These are phyloP conservation scores for Buddleja alternifolia DNA, from an alignment of 257 asterid genomes.

Conservation along the genomic window DNA sequence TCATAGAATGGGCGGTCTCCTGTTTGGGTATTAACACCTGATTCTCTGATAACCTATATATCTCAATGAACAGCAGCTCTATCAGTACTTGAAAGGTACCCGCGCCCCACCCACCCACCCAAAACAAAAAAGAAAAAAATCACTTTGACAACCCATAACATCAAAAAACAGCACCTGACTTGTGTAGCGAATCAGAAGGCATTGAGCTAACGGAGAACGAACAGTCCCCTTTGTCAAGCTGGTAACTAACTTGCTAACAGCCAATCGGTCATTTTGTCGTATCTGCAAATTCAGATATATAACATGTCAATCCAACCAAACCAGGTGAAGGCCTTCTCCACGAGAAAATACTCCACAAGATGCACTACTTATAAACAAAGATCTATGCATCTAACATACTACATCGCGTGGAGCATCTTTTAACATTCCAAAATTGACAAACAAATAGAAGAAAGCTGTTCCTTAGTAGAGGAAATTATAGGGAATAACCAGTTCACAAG, in stretches of 20 bases:
- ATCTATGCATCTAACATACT: background rate
- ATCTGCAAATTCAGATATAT: slow-evolving; percentile 51
- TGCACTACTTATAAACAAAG: background rate
- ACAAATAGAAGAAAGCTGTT: background rate
- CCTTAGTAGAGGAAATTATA: background rate
- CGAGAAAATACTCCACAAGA: slow-evolving; percentile 15
- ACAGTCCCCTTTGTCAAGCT: slow-evolving; percentile 82
- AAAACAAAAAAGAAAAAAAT: background rate
- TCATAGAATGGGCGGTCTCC: slow-evolving; percentile 87
- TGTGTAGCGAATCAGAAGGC: slow-evolving; percentile 83
- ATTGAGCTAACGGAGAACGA: slow-evolving; percentile 87
- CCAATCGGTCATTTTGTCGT: slow-evolving; percentile 83
- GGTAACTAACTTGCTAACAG: slow-evolving; percentile 84
- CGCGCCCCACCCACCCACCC: background rate
- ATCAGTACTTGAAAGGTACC: slow-evolving; percentile 14
- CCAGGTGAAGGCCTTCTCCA: slow-evolving; percentile 8
- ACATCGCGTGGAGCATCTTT: background rate
- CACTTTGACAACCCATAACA: slow-evolving; percentile 12
- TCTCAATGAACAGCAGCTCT: slow-evolving; percentile 16
- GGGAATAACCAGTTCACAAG: background rate
- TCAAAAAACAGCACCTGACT: slow-evolving; percentile 55
- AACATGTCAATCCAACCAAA: slow-evolving; percentile 28
- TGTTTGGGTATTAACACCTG: slow-evolving; percentile 59
- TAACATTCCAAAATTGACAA: slow-evolving; percentile 9
- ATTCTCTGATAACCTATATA: slow-evolving; percentile 73